These are phyloP conservation scores for Parietaria judaica DNA, from an alignment of 306 rosid species.

Conservation along the genomic window DNA sequence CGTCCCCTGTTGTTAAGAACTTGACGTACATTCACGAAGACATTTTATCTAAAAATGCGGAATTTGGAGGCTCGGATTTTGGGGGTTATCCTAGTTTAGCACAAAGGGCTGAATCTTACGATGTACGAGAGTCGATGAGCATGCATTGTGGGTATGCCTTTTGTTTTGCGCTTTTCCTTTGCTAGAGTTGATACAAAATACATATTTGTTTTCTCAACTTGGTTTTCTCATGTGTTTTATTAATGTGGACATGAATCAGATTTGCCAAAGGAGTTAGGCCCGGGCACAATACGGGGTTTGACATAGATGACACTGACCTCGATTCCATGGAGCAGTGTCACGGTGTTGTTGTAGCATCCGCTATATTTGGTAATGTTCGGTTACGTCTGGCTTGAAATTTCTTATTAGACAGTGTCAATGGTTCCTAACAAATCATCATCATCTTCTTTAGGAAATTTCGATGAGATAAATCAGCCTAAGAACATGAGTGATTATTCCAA, in stretches of 20 bases:
- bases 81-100: conserved; percentile 90
- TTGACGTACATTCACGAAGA: conserved; percentile 59
- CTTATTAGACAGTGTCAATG: conserved; percentile 9
- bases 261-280: conserved; percentile 66
- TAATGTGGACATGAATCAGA: conserved; percentile 39
- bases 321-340: conserved; percentile 67
- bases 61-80: conserved; percentile 90
- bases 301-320: conserved; percentile 66
- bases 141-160: conserved; percentile 84
- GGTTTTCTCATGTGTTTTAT: conserved; percentile 10
- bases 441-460: conserved; percentile 65
- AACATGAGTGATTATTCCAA: conserved; percentile 55
- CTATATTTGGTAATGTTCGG: conserved; percentile 60
- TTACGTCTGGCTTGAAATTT: conserved; percentile 10
- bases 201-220: neutral
- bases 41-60: conserved; percentile 50
- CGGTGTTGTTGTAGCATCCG: conserved; percentile 93
- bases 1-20: conserved; percentile 65
- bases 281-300: conserved; percentile 78
- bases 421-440: conserved; percentile 17
- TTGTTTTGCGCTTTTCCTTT: conserved; percentile 6
- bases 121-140: conserved; percentile 65
- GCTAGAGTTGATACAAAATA: neutral
- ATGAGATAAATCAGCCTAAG: conserved; percentile 69
- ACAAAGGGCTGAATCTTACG: conserved; percentile 63